Evolutionary conservation across 108 stramenopile species (phyloP).

Genomic region (Cyclotella distinguenda): DNA sequence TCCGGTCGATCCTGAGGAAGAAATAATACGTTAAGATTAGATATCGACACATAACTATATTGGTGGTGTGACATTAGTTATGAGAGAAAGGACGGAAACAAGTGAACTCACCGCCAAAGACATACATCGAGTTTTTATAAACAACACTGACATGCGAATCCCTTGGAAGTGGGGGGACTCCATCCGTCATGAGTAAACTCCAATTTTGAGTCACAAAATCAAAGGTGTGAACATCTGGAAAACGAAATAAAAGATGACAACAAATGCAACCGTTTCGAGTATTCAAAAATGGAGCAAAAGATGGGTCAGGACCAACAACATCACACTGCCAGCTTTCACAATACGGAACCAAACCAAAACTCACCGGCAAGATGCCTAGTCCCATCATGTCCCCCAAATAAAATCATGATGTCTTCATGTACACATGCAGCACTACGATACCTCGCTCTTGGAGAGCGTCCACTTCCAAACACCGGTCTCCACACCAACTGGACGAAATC

Average conservation of each 20-base stretch:
- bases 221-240: slow-evolving; percentile 88
- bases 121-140: slow-evolving; percentile 79
- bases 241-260: background rate
- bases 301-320: background rate
- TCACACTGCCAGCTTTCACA: background rate
- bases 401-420: slow-evolving; percentile 73
- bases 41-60: too few species aligned
- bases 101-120: slow-evolving; percentile 65
- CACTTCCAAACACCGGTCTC: slow-evolving; percentile 77
- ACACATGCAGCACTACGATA: slow-evolving; percentile 93
- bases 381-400: slow-evolving; percentile 96
- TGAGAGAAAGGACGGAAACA: background rate
- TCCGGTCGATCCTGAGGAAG: slow-evolving; percentile 80
- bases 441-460: slow-evolving; percentile 88
- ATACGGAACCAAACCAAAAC: background rate
- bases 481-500: slow-evolving; percentile 69
- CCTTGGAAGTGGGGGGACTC: slow-evolving; percentile 80
- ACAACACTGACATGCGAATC: slow-evolving; percentile 92
- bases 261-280: background rate
- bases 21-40: background rate
- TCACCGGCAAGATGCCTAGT: slow-evolving; percentile 78
- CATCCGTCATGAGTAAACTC: slow-evolving; percentile 74
- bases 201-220: slow-evolving; percentile 81
- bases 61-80: slow-evolving; percentile 46
- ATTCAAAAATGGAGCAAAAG: too few species aligned